Percentiles rank a stretch among this genome's conserved stretches.
These are phyloP conservation scores for Phaseolus lunatus DNA, from an alignment of 306 rosid species.

Conservation along the genomic window DNA sequence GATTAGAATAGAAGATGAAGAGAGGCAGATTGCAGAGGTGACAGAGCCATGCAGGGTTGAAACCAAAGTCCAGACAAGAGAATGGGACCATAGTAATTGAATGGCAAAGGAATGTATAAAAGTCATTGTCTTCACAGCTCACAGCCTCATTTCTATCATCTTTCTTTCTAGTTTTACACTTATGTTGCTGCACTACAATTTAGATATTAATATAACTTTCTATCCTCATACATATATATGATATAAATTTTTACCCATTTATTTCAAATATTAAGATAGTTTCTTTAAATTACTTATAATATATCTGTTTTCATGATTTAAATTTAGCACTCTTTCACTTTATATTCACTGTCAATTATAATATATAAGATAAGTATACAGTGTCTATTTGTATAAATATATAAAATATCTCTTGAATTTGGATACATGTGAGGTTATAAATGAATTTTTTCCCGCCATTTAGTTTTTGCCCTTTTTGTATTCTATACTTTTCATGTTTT, in stretches of 20 bases:
- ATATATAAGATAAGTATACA: neutral
- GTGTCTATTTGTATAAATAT: too few relatives aligned
- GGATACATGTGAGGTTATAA: neutral
- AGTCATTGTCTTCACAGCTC: constrained; percentile 25
- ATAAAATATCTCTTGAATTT: neutral
- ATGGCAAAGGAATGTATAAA: neutral
- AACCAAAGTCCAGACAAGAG: neutral
- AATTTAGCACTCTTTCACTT: neutral
- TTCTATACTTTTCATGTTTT: neutral
- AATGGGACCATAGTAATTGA: constrained; percentile 19
- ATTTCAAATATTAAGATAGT: neutral
- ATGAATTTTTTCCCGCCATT: neutral
- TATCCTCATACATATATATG: too few relatives aligned
- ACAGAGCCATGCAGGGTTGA: neutral
- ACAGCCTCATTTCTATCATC: neutral
- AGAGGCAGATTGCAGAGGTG: neutral
- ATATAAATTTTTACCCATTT: neutral
- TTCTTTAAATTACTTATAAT: neutral
- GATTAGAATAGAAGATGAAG: neutral
- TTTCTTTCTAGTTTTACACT: too few relatives aligned
- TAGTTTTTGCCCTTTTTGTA: neutral
- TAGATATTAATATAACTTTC: too few relatives aligned
- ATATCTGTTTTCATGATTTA: neutral
- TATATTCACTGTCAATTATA: too few relatives aligned
- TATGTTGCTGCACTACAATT: too few relatives aligned